phyloP scores from a whole-genome alignment of 2,329 filamentous ascomycete species.

The Ciborinia camelliae region DNA sequence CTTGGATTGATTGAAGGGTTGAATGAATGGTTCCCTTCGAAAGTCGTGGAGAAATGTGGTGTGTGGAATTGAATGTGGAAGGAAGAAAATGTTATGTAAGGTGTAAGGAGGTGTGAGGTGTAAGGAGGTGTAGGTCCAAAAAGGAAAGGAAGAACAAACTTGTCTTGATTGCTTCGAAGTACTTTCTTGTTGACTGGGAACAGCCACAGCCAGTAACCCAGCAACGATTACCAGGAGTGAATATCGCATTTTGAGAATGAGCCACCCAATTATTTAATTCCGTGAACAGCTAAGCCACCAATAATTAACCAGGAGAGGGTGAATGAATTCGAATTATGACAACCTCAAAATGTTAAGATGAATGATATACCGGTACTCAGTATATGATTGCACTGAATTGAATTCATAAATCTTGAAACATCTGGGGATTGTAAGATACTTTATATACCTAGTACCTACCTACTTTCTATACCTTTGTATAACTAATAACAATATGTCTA shows the following conservation, averaged over 20 bases:
- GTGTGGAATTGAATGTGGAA: background rate
- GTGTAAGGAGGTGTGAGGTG: background rate
- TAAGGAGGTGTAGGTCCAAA: background rate
- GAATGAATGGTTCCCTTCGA: background rate
- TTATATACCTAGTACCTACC: too few species aligned
- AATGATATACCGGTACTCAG: background rate
- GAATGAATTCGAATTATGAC: background rate
- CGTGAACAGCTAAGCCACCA: too few species aligned
- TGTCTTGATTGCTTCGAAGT: conserved; percentile 7
- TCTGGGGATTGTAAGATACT: background rate
- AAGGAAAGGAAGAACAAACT: background rate
- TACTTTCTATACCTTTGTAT: too few species aligned
- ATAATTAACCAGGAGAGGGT: background rate
- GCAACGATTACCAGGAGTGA: conserved; percentile 3
- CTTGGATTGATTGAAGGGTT: background rate
- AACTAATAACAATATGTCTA: too few species aligned
- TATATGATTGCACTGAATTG: too few species aligned
- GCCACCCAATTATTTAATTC: too few species aligned
- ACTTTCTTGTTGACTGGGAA: conserved; percentile 8
- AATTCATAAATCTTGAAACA: background rate
- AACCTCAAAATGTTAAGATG: background rate
- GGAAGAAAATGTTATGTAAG: background rate
- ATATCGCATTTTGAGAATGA: background rate
- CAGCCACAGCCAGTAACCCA: conserved; percentile 4
- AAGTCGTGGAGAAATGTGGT: background rate